Conservation (phyloP, 768 basidiomycete species). For the Omphalotus guepiniiformis region DNA sequence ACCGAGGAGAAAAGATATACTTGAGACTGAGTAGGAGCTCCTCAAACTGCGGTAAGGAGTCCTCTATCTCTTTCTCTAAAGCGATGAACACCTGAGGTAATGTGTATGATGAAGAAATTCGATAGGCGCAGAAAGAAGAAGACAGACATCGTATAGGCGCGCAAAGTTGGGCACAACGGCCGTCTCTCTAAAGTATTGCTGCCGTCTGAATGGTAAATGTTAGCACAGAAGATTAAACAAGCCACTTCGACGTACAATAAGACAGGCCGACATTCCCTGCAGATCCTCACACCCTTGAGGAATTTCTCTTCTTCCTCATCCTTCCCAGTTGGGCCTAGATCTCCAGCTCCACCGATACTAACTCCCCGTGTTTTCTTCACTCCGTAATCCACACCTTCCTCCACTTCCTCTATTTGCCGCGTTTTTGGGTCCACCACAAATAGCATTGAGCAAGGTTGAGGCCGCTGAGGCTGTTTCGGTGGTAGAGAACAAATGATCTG, state of each 20-base stretch:
- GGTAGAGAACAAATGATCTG: conserved; percentile 89
- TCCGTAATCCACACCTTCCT: conserved; percentile 81
- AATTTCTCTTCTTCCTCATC: conserved; percentile 74
- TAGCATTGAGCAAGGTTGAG: conserved; percentile 64
- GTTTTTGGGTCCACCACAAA: conserved; percentile 84
- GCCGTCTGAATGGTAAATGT: conserved; percentile 45
- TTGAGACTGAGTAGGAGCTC: conserved; percentile 72
- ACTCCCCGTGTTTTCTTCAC: conserved; percentile 51
- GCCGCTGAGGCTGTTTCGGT: conserved; percentile 64
- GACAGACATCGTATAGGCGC: conserved; percentile 63
- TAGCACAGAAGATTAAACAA: neutral
- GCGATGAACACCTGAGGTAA: conserved; percentile 53
- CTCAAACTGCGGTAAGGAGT: conserved; percentile 81
- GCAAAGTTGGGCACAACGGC: conserved; percentile 55
- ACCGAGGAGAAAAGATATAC: conserved; percentile 30
- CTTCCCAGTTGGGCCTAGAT: conserved; percentile 22
- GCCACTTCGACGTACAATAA: conserved; percentile 57
- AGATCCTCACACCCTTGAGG: conserved; percentile 84
- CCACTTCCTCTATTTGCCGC: conserved; percentile 77
- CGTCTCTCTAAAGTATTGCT: conserved; percentile 73
- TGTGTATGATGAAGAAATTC: neutral
- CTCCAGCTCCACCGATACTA: conserved; percentile 15
- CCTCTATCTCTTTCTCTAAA: conserved; percentile 89
- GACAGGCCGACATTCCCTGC: conserved; percentile 74
- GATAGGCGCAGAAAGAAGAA: neutral